phyloP scores from a whole-genome alignment of 1,284 basidiomycete genomes.

The Heterobasidion irregulare region DNA sequence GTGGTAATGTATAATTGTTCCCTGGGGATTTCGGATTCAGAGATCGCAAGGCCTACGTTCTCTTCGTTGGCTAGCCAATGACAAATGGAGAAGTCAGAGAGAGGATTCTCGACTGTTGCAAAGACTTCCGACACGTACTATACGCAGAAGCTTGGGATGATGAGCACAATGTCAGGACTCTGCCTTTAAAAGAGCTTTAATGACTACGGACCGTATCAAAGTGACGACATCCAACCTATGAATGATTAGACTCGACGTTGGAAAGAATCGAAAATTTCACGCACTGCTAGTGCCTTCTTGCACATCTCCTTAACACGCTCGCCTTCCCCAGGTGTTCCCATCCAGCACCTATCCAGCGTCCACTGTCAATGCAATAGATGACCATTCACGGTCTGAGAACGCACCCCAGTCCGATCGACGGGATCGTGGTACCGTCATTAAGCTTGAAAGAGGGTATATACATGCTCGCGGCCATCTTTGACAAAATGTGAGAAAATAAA shows the following conservation, averaged over 20 bases:
- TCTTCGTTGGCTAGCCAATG: slow-evolving; percentile 31
- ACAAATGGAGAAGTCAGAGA: not conserved
- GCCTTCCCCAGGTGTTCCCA: slow-evolving; percentile 26
- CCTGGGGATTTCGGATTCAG: slow-evolving; percentile 34
- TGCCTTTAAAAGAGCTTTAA: not conserved
- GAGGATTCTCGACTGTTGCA: slow-evolving; percentile 5
- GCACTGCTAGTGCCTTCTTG: slow-evolving; percentile 25
- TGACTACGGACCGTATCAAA: slow-evolving; percentile 27
- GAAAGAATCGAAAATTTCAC: not conserved
- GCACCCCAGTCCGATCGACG: slow-evolving; percentile 30
- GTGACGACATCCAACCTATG: slow-evolving; percentile 28
- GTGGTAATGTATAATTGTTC: slow-evolving; percentile 45
- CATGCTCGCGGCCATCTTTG: not conserved
- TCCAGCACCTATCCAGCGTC: slow-evolving; percentile 27
- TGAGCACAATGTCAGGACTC: not conserved
- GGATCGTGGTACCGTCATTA: slow-evolving; percentile 30
- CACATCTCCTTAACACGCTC: slow-evolving; percentile 28
- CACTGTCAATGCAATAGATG: no score
- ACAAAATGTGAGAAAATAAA: not conserved
- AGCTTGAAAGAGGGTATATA: slow-evolving; percentile 21
- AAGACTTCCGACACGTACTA: slow-evolving; percentile 4
- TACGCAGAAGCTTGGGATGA: slow-evolving; percentile 12
- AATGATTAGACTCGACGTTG: no score
- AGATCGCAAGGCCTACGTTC: slow-evolving; percentile 40
- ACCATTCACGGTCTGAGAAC: not conserved